A percentile compares a stretch with the other conserved stretches of the same genome.
These are phyloP conservation scores for Blechomonas ayalai DNA, from an alignment of 208 protist species.

Conservation along the genomic window DNA sequence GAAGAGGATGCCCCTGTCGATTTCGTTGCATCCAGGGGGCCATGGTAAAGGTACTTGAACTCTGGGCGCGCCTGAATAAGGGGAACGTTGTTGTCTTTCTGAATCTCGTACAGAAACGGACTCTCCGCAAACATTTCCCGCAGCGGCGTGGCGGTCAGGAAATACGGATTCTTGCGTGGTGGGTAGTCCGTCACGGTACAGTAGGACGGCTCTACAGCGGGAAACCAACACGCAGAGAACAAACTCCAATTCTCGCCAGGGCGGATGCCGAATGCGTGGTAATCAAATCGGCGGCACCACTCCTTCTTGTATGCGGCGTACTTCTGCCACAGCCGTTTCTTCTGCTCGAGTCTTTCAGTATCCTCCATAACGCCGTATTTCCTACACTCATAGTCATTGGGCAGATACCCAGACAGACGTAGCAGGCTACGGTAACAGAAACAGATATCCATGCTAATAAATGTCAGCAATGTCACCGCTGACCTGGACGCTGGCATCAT, in stretches of 20 bases:
- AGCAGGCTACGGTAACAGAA: constrained; percentile 82
- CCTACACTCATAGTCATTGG: constrained; percentile 84
- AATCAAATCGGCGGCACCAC: constrained; percentile 88
- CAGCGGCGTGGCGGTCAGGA: constrained; percentile 73
- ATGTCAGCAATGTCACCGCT: constrained; percentile 33
- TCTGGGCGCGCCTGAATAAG: constrained; percentile 58
- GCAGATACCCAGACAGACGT: constrained; percentile 65
- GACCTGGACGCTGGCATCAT: constrained; percentile 28
- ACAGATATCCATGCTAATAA: constrained; percentile 50
- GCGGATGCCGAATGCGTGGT: constrained; percentile 85
- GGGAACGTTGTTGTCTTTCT: constrained; percentile 44
- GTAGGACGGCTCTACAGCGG: constrained; percentile 47
- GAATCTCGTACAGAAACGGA: constrained; percentile 31
- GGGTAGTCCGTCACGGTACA: constrained; percentile 75
- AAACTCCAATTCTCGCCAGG: constrained; percentile 75
- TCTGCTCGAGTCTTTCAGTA: constrained; percentile 63
- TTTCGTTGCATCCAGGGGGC: constrained; percentile 23
- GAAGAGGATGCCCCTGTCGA: no score
- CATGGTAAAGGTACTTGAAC: constrained; percentile 73
- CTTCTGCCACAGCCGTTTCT: constrained; percentile 75
- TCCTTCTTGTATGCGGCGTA: constrained; percentile 87
- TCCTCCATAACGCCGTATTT: constrained; percentile 85
- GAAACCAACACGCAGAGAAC: constrained; percentile 78
- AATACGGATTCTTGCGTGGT: constrained; percentile 84
- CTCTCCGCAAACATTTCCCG: constrained; percentile 52